Conservation (phyloP, 2,329 filamentous ascomycete species). For the Cladophialophora immunda region DNA sequence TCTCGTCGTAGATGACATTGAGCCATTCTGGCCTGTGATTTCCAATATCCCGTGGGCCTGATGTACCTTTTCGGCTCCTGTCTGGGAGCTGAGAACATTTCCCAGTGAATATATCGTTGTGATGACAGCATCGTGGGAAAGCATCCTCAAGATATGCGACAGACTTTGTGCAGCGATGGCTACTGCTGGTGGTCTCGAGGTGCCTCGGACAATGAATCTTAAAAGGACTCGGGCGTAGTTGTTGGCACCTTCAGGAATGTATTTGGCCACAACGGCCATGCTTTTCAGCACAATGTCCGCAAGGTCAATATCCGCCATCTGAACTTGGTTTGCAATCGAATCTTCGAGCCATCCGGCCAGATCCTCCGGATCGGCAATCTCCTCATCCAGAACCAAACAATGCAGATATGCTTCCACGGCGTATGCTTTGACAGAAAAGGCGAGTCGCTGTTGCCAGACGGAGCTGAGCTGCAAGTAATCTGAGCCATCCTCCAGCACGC, state of each 20-base stretch:
- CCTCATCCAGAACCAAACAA: constrained; percentile 82
- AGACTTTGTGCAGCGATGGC: constrained; percentile 83
- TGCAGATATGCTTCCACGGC: constrained; percentile 85
- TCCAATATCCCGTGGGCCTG: constrained; percentile 39
- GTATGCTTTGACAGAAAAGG: constrained; percentile 84
- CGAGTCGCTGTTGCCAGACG: constrained; percentile 83
- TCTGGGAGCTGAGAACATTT: constrained; percentile 84
- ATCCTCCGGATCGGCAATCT: constrained; percentile 78
- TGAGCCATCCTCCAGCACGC: constrained; percentile 83
- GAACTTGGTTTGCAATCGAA: constrained; percentile 76
- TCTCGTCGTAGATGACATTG: constrained; percentile 44
- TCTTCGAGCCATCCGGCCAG: constrained; percentile 88
- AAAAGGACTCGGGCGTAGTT: constrained; percentile 81
- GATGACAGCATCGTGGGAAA: constrained; percentile 93
- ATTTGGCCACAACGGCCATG: constrained; percentile 80
- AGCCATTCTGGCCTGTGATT: constrained; percentile 41
- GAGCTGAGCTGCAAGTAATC: constrained; percentile 91
- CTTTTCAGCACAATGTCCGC: constrained; percentile 81
- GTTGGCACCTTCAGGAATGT: constrained; percentile 76
- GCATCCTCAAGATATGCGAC: constrained; percentile 78
- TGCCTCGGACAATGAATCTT: constrained; percentile 85
- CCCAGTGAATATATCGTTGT: constrained; percentile 96
- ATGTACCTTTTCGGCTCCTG: constrained; percentile 57
- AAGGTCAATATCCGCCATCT: constrained; percentile 82
- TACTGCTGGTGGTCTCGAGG: constrained; percentile 73